phyloP scores from a whole-genome alignment of 768 basidiomycete genomes.

The Coprinellus micaceus region DNA sequence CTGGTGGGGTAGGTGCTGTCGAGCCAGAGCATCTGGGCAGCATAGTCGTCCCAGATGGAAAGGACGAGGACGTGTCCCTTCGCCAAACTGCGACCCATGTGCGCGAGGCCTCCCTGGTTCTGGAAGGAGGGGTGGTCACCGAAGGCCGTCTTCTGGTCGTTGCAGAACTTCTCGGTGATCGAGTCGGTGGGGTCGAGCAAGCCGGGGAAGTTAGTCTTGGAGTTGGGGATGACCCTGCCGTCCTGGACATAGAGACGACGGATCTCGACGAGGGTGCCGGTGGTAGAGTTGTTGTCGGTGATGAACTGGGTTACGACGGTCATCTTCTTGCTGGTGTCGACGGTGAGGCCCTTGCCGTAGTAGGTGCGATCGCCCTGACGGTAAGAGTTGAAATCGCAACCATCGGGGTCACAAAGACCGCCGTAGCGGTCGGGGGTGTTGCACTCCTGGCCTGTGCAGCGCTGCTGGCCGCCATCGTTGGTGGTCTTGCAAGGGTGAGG shows the following conservation, averaged over 20 bases:
- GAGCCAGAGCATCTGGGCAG: slow-evolving; percentile 54
- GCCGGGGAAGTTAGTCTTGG: slow-evolving; percentile 42
- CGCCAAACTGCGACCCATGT: slow-evolving; percentile 32
- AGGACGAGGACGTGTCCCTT: slow-evolving; percentile 48
- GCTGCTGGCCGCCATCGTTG: slow-evolving; percentile 28
- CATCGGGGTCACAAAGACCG: slow-evolving; percentile 51
- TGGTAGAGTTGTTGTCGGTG: slow-evolving; percentile 40
- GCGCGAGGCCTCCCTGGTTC: slow-evolving; percentile 37
- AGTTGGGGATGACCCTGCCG: slow-evolving; percentile 50
- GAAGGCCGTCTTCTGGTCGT: slow-evolving; percentile 43
- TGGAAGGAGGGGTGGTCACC: slow-evolving; percentile 45
- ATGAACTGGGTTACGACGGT: slow-evolving; percentile 61
- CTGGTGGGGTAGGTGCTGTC: slow-evolving; percentile 44
- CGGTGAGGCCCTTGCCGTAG: slow-evolving; percentile 48
- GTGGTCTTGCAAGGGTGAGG: slow-evolving; percentile 45
- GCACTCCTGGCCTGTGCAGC: slow-evolving; percentile 41
- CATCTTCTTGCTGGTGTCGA: slow-evolving; percentile 49
- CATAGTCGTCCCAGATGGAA: slow-evolving; percentile 51
- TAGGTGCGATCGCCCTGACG: slow-evolving; percentile 47
- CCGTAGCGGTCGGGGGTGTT: slow-evolving; percentile 38
- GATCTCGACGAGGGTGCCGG: slow-evolving; percentile 49
- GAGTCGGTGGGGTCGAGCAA: slow-evolving; percentile 36
- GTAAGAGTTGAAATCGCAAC: slow-evolving; percentile 63
- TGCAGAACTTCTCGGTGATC: slow-evolving; percentile 49
- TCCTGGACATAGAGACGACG: slow-evolving; percentile 54